Evolutionary conservation across 257 asterid genomes (phyloP), one percentile per base, ranked within the genome.

Genomic region (Solanum megistacrolobum): DNA sequence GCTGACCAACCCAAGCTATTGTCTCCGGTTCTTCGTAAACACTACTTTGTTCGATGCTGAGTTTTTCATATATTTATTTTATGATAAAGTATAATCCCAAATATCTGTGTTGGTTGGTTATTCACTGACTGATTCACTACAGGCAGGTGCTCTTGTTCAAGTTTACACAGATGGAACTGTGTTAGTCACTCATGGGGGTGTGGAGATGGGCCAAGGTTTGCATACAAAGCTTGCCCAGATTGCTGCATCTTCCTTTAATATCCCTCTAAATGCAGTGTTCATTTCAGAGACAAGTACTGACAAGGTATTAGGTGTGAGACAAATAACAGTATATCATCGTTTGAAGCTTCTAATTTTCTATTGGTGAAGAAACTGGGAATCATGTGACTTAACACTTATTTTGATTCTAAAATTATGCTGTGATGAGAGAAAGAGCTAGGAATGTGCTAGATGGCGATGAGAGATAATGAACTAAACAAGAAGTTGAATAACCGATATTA

Each of bases 141-240:
- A 97, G 99, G 99, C 98, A 66, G 99, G 98, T 88, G 98, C 99
- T 84, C 98, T 97, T 86, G 98, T 97, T 90, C 98, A 97, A 83
- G 95, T 97, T 16, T 97, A 97, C 91, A 97, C 98, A 8, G 99
- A 97, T 91, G 99, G 99, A 90, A 97, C 99, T 58, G 98, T 95
- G 88, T 90, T 97, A 88, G 98, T 97, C 62, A 97, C 98, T 43
- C 99, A 97, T 72, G 99, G 99, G 12, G 99, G 99, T 78, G 98
- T 97, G 43, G 99, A 97, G 91, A 97, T 97, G 99, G 99, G 99
- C 79, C 99, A 97, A 88, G 98, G 99, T 88, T 92, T 97, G 94
- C 98, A 97, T 90, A 97, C 99, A 72, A 97, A 97, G 92, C 93
- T 97, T 84, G 98, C 98, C 68, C 99, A 97, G 91, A 90, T 97